Conservation (phyloP, 2,329 filamentous ascomycete species). For the Colletotrichum musicola region DNA sequence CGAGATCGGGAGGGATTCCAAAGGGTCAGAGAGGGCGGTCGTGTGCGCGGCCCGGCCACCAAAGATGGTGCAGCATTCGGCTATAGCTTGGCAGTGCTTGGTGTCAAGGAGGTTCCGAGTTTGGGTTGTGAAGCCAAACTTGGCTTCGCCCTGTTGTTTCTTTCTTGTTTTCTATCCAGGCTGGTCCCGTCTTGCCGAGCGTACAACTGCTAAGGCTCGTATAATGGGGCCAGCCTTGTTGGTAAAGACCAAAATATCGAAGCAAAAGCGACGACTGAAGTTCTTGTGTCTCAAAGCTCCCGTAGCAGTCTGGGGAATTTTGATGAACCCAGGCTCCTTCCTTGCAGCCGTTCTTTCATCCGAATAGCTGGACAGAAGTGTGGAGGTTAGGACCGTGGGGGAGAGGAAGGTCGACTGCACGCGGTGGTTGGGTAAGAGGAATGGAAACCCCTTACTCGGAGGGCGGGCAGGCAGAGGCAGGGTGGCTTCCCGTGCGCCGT, state of each 20-base stretch:
- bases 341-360: slow-evolving; percentile 34
- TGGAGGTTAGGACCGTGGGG: slow-evolving; percentile 9
- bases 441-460: no score
- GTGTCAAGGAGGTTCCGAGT: slow-evolving; percentile 18
- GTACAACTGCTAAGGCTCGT: slow-evolving; percentile 8
- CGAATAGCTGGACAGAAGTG: slow-evolving; percentile 33
- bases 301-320: slow-evolving; percentile 19
- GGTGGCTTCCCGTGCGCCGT: not conserved
- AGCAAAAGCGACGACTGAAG: not conserved
- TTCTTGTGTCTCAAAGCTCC: slow-evolving; percentile 25
- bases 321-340: slow-evolving; percentile 30
- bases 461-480: no score
- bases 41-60: slow-evolving; percentile 1
- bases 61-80: slow-evolving; percentile 15
- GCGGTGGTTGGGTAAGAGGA: no score
- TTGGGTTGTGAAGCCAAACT: slow-evolving; percentile 18
- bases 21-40: slow-evolving; percentile 8
- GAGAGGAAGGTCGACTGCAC: not conserved
- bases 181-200: not conserved
- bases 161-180: not conserved
- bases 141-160: slow-evolving; percentile 16
- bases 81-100: slow-evolving; percentile 14
- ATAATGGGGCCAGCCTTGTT: slow-evolving; percentile 16
- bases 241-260: slow-evolving; percentile 9
- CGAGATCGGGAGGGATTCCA: slow-evolving; percentile 7